Evolutionary conservation across 2,329 filamentous ascomycete species (phyloP), one percentile per base, ranked within the genome.

Genomic region (Aspergillus fumigatus): DNA sequence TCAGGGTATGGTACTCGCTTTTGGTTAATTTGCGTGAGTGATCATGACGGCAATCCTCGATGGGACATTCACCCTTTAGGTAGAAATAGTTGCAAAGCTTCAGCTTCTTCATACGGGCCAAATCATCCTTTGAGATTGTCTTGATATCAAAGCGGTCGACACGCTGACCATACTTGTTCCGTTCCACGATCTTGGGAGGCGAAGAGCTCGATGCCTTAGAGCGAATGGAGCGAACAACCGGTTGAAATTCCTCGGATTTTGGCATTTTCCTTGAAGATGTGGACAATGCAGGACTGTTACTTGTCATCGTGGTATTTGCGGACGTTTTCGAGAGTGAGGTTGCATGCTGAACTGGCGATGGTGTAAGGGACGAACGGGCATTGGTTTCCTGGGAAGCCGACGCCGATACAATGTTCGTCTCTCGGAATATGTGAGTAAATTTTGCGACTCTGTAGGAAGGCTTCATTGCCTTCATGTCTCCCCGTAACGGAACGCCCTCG

Each of bases 31-130:
- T 79, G 67, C 81, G 79, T 35, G 78, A 72, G 67, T 87, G 83
- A 8, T 82, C 81, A 58, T 77, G 74, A 54, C 75, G 73, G 65
- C 84, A 87, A 19, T 77, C 75, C 47, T 77, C 75, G 62, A 80
- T 83, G 4, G 82, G 80, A 62, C 84, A 87, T 60, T 83, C 81
- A 29, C 78, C 75, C 47, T 83, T 79, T 25, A 87, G 75, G 65
- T 81, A 86, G 66, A 83, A 79, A 55, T 84, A 79, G 64, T 86
- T 87, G 75, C 84, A 87, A 56, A 86, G 71, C 66, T 87, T 86
- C 59, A 85, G 69, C 69, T 82, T 83, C 71, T 86, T 86, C 62
- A 87, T 72, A 21, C 82, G 80, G 62, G 82, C 80, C 49, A 86
- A 75, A 58, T 85, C 82, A 19, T 82, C 76, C 57, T 82, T 74